These are phyloP conservation scores for Xylaria curta DNA, from an alignment of 495 filamentous ascomycete species.

Conservation along the genomic window DNA sequence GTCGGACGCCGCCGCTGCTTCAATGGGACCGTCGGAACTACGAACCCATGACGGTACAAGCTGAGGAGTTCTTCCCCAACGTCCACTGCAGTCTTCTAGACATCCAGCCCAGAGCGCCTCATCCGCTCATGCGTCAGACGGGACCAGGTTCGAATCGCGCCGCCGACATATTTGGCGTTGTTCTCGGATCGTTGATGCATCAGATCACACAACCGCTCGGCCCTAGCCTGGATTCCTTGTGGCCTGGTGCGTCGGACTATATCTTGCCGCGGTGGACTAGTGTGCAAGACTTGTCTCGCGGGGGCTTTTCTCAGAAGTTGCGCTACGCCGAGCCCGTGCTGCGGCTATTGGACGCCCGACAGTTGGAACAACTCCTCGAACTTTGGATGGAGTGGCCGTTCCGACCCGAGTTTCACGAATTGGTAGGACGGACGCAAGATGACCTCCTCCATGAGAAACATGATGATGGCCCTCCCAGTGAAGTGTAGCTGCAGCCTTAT, in stretches of 20 bases:
- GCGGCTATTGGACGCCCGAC: constrained; percentile 50
- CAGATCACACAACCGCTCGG: constrained; percentile 31
- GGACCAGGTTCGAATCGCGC: constrained; percentile 42
- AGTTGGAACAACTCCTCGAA: constrained; percentile 57
- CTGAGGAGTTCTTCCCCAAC: constrained; percentile 65
- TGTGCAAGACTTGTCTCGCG: constrained; percentile 43
- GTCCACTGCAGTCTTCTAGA: constrained; percentile 48
- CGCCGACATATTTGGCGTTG: constrained; percentile 47
- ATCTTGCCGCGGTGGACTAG: constrained; percentile 49
- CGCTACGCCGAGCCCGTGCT: constrained; percentile 42
- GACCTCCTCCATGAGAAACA: constrained; percentile 22
- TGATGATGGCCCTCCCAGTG: constrained; percentile 13
- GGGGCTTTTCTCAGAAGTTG: constrained; percentile 42
- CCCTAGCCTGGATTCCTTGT: constrained; percentile 37
- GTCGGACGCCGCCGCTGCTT: constrained; percentile 55
- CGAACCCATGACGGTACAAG: constrained; percentile 58
- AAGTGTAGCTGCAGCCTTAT: not conserved
- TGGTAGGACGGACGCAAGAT: constrained; percentile 46
- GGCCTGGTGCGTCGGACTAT: constrained; percentile 50
- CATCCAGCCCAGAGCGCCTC: constrained; percentile 50
- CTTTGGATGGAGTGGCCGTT: constrained; percentile 69
- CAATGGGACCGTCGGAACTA: constrained; percentile 69
- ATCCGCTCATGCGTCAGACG: constrained; percentile 44
- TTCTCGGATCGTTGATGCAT: constrained; percentile 36
- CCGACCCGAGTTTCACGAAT: constrained; percentile 48